Conservation (phyloP, 208 protist genomes). For the Phytomonas francai region DNA sequence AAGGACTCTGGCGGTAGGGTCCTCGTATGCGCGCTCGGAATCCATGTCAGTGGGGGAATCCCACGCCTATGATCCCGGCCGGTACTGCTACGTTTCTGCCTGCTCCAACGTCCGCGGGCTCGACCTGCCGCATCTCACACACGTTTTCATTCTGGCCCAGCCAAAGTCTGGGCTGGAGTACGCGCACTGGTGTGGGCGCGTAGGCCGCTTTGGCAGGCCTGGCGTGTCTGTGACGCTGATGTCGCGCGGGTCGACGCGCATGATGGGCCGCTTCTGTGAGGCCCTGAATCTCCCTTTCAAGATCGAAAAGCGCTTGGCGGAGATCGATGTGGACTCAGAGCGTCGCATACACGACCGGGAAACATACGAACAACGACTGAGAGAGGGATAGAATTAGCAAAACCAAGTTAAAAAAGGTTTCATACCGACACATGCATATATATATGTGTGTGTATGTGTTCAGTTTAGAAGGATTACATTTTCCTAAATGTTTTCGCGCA, state of each 20-base stretch:
- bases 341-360: constrained; percentile 23
- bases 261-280: constrained; percentile 57
- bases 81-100: constrained; percentile 22
- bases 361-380: neutral
- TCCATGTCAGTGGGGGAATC: neutral
- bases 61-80: neutral
- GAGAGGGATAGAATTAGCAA: neutral
- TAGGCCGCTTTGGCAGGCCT: constrained; percentile 56
- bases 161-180: constrained; percentile 61
- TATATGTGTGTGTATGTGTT: neutral
- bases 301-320: constrained; percentile 37
- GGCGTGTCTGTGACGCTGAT: constrained; percentile 63
- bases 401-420: neutral
- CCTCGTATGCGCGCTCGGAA: neutral
- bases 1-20: neutral
- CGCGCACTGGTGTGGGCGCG: constrained; percentile 81
- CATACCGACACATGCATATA: constrained; percentile 1
- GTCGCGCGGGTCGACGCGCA: constrained; percentile 38
- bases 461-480: neutral
- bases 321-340: constrained; percentile 43
- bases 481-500: neutral
- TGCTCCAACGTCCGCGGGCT: constrained; percentile 64
- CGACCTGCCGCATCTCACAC: constrained; percentile 58
- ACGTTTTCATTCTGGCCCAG: constrained; percentile 63
- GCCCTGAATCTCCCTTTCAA: constrained; percentile 42